Evolutionary conservation across 2,329 filamentous ascomycete species (phyloP).

Genomic region (Tolypocladium endophyticum): DNA sequence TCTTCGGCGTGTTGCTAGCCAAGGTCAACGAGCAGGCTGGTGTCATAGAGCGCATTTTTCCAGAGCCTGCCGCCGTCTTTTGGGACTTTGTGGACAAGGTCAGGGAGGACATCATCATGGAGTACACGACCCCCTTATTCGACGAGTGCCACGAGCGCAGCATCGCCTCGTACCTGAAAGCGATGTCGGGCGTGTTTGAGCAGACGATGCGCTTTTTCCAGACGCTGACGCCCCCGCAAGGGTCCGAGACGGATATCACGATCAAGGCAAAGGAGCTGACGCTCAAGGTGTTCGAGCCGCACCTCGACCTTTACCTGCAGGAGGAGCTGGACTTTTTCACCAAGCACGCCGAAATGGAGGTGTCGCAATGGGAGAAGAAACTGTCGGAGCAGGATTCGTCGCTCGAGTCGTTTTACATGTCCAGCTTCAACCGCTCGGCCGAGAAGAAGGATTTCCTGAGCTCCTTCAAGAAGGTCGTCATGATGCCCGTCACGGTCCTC

Average conservation of each 20-base stretch:
- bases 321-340: constrained; percentile 87
- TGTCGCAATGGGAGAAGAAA: constrained; percentile 82
- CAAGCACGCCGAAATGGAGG: constrained; percentile 62
- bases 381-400: constrained; percentile 83
- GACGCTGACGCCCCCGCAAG: constrained; percentile 57
- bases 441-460: constrained; percentile 94
- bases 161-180: constrained; percentile 69
- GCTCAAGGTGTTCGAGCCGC: constrained; percentile 72
- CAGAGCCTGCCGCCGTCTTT: constrained; percentile 58
- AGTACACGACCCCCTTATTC: constrained; percentile 76
- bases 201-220: constrained; percentile 72
- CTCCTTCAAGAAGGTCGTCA: constrained; percentile 96
- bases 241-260: constrained; percentile 47
- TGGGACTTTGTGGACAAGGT: constrained; percentile 73
- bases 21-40: constrained; percentile 75
- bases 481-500: constrained; percentile 94
- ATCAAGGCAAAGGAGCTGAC: constrained; percentile 59
- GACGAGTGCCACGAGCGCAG: constrained; percentile 75
- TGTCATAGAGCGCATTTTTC: constrained; percentile 76
- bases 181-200: constrained; percentile 78
- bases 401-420: constrained; percentile 91
- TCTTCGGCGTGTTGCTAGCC: constrained; percentile 64
- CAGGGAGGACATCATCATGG: constrained; percentile 72
- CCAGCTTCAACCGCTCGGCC: constrained; percentile 83
- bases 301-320: constrained; percentile 85